These are phyloP conservation scores for Pleurotus djamor DNA, from an alignment of 768 basidiomycete genomes.

Conservation along the genomic window DNA sequence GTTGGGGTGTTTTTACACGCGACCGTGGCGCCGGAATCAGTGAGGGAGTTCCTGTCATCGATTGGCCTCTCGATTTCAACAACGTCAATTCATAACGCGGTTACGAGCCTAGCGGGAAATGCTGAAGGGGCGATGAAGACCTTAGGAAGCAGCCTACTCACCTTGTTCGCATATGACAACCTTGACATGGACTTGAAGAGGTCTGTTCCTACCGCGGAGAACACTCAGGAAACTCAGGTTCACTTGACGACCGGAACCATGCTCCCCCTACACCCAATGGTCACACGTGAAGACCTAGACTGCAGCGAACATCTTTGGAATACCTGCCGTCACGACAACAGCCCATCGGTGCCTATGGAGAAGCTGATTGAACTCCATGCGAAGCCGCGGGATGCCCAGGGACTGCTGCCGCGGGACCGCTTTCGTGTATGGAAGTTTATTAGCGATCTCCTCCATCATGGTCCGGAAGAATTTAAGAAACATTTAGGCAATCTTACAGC, in stretches of 20 bases:
- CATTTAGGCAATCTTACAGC: slow-evolving; percentile 3
- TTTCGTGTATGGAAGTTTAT: slow-evolving; percentile 15
- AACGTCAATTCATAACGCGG: slow-evolving; percentile 12
- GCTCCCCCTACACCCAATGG: slow-evolving; percentile 11
- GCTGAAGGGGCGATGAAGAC: not conserved
- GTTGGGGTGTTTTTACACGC: slow-evolving; percentile 22
- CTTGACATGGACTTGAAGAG: slow-evolving; percentile 16
- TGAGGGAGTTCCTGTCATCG: slow-evolving; percentile 16
- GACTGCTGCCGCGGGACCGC: slow-evolving; percentile 10
- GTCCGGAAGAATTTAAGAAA: slow-evolving; percentile 12
- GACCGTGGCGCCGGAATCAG: slow-evolving; percentile 17
- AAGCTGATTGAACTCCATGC: no score
- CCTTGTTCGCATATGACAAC: slow-evolving; percentile 13
- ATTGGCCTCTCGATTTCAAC: slow-evolving; percentile 18
- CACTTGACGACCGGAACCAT: slow-evolving; percentile 15
- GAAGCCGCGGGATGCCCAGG: not conserved
- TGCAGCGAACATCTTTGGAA: slow-evolving; percentile 6
- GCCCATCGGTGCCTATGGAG: no score
- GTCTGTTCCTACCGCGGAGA: slow-evolving; percentile 10
- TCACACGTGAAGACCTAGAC: slow-evolving; percentile 5
- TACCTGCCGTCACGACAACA: not conserved
- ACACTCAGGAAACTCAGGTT: slow-evolving; percentile 8
- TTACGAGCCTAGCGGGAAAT: slow-evolving; percentile 14
- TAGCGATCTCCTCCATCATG: slow-evolving; percentile 11
- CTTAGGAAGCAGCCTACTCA: slow-evolving; percentile 10